A percentile compares a stretch with the other conserved stretches of the same genome.
These are phyloP conservation scores for Lachancea sp. DNA, from an alignment of 805 yeast genomes.

Conservation along the genomic window DNA sequence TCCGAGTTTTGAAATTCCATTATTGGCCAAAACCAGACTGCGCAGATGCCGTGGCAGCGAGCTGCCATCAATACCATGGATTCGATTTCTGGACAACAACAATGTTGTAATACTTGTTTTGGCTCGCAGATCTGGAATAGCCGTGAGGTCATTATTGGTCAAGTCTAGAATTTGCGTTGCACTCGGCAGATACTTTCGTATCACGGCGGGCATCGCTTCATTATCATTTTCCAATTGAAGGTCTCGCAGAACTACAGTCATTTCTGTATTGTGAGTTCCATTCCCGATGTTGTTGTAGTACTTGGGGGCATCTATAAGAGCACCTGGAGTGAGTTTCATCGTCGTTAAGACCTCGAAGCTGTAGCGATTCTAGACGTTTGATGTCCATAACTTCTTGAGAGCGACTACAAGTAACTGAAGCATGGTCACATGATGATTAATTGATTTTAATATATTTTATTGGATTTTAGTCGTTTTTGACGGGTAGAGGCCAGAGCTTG, in stretches of 20 bases:
- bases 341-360: background rate
- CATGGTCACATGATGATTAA: no score
- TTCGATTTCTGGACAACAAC: constrained; percentile 57
- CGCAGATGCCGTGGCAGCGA: constrained; percentile 35
- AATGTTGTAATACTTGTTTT: constrained; percentile 42
- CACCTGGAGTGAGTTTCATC: constrained; percentile 54
- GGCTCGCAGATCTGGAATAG: constrained; percentile 43
- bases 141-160: constrained; percentile 64
- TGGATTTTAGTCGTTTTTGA: no score
- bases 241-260: constrained; percentile 25
- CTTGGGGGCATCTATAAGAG: constrained; percentile 44
- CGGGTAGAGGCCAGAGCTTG: no score
- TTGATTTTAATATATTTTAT: no score
- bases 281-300: constrained; percentile 38
- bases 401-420: no score
- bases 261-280: constrained; percentile 24
- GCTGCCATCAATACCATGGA: constrained; percentile 36
- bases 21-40: constrained; percentile 44
- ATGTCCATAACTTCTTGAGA: no score
- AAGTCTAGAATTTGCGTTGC: constrained; percentile 58
- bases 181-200: constrained; percentile 37
- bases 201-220: constrained; percentile 37
- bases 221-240: constrained; percentile 37
- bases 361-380: background rate
- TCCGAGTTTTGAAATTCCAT: constrained; percentile 46